Percentiles rank a stretch among this genome's conserved stretches.
Conservation (phyloP, 768 basidiomycete species). For the Mycena alexandri region DNA sequence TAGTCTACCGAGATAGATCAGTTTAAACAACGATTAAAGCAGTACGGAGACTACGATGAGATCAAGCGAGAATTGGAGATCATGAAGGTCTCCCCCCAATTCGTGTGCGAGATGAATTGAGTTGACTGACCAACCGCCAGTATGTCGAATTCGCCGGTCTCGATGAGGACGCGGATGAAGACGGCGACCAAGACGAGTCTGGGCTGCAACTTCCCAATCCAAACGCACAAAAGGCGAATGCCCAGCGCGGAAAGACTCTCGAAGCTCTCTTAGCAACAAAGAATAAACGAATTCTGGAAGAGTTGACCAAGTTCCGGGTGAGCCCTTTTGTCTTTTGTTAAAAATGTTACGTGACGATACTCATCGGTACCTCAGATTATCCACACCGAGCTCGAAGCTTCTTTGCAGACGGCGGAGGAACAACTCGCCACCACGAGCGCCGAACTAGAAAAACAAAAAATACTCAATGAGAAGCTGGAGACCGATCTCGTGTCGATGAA, state of each 20-base stretch:
- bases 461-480: conserved; percentile 91
- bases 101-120: not conserved
- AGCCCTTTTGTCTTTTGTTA: conserved; percentile 34
- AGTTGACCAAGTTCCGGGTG: conserved; percentile 92
- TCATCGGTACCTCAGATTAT: conserved; percentile 68
- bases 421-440: conserved; percentile 68
- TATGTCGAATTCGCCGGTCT: conserved; percentile 96
- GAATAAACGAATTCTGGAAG: conserved; percentile 93
- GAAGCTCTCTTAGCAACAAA: conserved; percentile 93
- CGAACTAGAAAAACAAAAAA: conserved; percentile 83
- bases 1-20: conserved; percentile 76
- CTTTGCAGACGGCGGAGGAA: conserved; percentile 67
- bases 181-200: conserved; percentile 58
- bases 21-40: conserved; percentile 76
- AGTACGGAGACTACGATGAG: conserved; percentile 92
- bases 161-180: conserved; percentile 79
- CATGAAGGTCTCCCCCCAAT: conserved; percentile 84
- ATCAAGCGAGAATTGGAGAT: conserved; percentile 98
- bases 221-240: conserved; percentile 87
- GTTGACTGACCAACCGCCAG: conserved; percentile 54
- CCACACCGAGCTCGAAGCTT: conserved; percentile 83
- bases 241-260: conserved; percentile 82
- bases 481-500: conserved; percentile 90
- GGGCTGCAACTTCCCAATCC: conserved; percentile 86
- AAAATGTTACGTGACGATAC: not conserved